phyloP scores from a whole-genome alignment of 257 asterid genomes.

The Cordia subcordata region DNA sequence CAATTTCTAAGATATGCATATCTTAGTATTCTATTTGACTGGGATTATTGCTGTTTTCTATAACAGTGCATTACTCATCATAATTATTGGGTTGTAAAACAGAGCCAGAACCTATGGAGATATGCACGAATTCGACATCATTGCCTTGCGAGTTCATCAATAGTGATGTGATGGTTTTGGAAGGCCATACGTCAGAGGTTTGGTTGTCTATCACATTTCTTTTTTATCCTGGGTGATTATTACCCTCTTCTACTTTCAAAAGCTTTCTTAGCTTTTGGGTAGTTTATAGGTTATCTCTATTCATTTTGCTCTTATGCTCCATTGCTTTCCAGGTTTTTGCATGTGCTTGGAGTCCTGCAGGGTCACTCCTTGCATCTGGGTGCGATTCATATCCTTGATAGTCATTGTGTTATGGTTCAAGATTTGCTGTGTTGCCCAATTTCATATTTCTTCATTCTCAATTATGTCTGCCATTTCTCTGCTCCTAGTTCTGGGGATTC shows the following conservation, averaged over 20 bases:
- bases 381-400: conserved; percentile 30
- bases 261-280: conserved; percentile 7
- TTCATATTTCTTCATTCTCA: conserved; percentile 2
- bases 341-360: conserved; percentile 95
- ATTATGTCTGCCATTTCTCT: conserved; percentile 6
- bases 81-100: conserved; percentile 23
- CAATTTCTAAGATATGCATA: background rate
- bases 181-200: conserved; percentile 99
- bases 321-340: conserved; percentile 77
- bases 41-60: too few species aligned
- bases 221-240: background rate
- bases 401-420: background rate
- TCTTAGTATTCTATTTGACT: too few species aligned
- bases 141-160: conserved; percentile 62
- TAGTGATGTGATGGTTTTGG: conserved; percentile 68
- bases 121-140: conserved; percentile 52
- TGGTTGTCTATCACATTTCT: conserved; percentile 14
- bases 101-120: conserved; percentile 93
- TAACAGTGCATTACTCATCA: conserved; percentile 12
- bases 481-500: conserved; percentile 85
- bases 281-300: conserved; percentile 7
- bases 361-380: conserved; percentile 99
- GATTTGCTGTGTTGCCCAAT: conserved; percentile 2
- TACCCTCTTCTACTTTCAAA: conserved; percentile 2
- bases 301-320: conserved; percentile 17